Conservation (phyloP, 129 eudicot species). For the Helichrysum umbraculigerum region DNA sequence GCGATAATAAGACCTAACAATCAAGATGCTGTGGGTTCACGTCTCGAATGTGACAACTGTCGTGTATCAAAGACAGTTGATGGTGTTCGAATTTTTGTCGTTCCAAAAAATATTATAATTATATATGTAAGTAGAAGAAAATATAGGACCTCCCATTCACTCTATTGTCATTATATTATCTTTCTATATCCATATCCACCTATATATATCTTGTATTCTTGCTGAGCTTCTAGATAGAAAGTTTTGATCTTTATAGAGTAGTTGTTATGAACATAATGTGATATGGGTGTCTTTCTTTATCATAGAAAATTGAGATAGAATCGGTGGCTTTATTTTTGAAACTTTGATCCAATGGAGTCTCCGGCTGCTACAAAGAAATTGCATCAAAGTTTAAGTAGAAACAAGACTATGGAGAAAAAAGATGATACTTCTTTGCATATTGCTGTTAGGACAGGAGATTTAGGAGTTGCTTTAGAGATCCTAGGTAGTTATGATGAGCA, state of each 20-base stretch:
- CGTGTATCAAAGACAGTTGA: background rate
- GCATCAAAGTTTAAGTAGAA: slow-evolving; percentile 43
- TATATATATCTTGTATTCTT: slow-evolving; percentile 25
- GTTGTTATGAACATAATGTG: slow-evolving; percentile 16
- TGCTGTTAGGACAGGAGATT: slow-evolving; percentile 55
- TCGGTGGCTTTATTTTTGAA: slow-evolving; percentile 9
- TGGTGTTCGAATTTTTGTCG: background rate
- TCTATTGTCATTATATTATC: slow-evolving; percentile 23
- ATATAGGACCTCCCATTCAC: slow-evolving; percentile 22
- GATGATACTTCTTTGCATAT: slow-evolving; percentile 61
- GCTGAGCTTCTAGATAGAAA: slow-evolving; percentile 31
- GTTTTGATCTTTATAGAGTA: slow-evolving; percentile 24
- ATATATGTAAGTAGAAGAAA: slow-evolving; percentile 1
- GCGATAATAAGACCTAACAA: background rate
- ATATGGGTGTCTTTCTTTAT: slow-evolving; percentile 15
- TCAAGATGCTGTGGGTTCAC: background rate
- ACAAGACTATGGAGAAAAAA: slow-evolving; percentile 51
- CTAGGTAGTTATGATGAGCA: slow-evolving; percentile 33
- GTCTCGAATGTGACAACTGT: background rate
- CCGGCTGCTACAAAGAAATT: slow-evolving; percentile 13
- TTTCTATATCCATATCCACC: slow-evolving; percentile 4
- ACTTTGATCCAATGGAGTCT: slow-evolving; percentile 37
- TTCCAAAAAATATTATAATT: no score
- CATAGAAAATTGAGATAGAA: slow-evolving; percentile 10
- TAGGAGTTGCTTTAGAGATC: slow-evolving; percentile 39